Evolutionary conservation across 2,329 filamentous ascomycete genomes (phyloP).

Genomic region (Leptographium lundbergii): DNA sequence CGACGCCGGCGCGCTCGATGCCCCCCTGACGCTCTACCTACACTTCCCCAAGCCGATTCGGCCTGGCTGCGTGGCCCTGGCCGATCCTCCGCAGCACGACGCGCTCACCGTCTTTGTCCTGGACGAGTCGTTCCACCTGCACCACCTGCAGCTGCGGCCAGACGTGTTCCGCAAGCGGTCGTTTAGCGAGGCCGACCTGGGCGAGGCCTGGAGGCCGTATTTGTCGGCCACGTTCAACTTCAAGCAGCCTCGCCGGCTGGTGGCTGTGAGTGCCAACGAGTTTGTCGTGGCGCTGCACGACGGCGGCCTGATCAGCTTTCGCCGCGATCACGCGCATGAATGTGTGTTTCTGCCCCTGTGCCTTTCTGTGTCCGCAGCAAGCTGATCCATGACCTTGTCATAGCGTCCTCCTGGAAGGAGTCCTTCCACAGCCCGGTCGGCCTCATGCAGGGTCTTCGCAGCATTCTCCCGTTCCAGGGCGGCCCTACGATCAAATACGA

Average conservation of each 20-base stretch:
- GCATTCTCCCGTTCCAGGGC: conserved; percentile 53
- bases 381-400: background rate
- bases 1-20: conserved; percentile 46
- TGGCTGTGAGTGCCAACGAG: conserved; percentile 59
- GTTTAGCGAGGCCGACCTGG: conserved; percentile 59
- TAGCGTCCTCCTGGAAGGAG: conserved; percentile 47
- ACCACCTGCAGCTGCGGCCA: conserved; percentile 70
- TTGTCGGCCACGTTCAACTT: conserved; percentile 61
- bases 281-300: conserved; percentile 72
- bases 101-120: conserved; percentile 67
- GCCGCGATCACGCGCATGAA: conserved; percentile 31
- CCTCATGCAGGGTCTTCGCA: conserved; percentile 55
- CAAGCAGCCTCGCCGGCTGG: conserved; percentile 68
- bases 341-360: background rate
- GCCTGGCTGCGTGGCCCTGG: conserved; percentile 66
- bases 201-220: conserved; percentile 64
- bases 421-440: conserved; percentile 61
- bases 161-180: conserved; percentile 65
- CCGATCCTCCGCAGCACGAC: conserved; percentile 68
- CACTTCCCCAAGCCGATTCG: conserved; percentile 63
- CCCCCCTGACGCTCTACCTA: conserved; percentile 64
- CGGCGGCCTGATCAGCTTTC: conserved; percentile 61
- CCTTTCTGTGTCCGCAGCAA: background rate
- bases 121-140: conserved; percentile 66
- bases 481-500: conserved; percentile 51